A percentile compares a stretch with the other conserved stretches of the same genome.
Conservation (phyloP, 305 asterid genomes). For the Plantago rigida region DNA sequence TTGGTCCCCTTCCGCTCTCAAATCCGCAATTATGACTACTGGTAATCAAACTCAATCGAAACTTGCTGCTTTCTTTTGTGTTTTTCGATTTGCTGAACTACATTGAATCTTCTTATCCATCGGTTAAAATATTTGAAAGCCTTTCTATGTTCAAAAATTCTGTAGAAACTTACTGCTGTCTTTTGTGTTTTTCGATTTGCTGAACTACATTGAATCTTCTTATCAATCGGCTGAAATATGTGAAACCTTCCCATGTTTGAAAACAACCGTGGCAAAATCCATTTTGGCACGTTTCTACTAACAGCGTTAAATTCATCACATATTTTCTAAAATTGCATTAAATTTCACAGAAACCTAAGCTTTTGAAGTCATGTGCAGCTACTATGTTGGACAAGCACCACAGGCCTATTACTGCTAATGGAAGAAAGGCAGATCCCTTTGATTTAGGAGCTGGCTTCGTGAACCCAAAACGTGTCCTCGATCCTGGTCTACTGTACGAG, state of each 20-base stretch:
- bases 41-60: slow-evolving; percentile 35
- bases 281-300: no score
- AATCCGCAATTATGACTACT: slow-evolving; percentile 88
- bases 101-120: not conserved
- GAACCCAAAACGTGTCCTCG: slow-evolving; percentile 54
- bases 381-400: slow-evolving; percentile 50
- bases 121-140: no score
- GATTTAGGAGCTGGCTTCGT: slow-evolving; percentile 77
- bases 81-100: not conserved
- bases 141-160: no score
- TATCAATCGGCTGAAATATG: no score
- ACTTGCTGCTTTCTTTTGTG: not conserved
- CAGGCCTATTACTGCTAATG: slow-evolving; percentile 58
- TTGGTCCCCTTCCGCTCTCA: slow-evolving; percentile 92
- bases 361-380: slow-evolving; percentile 45
- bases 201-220: not conserved
- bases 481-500: slow-evolving; percentile 76
- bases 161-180: not conserved
- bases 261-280: no score
- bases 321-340: no score
- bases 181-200: not conserved
- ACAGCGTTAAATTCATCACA: no score
- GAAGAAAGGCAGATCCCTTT: slow-evolving; percentile 63
- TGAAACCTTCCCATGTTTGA: no score
- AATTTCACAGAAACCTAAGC: slow-evolving; percentile 8